Evolutionary conservation across 768 basidiomycete species (phyloP).

Genomic region (Tricholoma bakamatsutake): DNA sequence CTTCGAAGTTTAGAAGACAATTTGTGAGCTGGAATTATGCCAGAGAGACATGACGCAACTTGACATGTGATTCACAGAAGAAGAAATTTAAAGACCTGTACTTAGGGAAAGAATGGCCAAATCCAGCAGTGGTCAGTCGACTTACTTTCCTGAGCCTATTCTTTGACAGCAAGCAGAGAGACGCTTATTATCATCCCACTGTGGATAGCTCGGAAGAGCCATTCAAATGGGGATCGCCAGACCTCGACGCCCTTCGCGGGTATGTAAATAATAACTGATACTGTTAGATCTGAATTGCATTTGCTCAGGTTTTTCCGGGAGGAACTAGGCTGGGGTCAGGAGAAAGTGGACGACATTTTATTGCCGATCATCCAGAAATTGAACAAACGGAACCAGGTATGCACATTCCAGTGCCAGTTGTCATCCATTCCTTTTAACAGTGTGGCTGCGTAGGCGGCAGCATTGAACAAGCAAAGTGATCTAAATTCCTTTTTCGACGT

Average conservation of each 20-base stretch:
- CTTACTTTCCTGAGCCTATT: neutral
- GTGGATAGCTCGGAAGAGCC: constrained; percentile 90
- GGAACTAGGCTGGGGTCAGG: constrained; percentile 77
- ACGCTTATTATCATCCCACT: constrained; percentile 89
- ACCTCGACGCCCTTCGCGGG: constrained; percentile 86
- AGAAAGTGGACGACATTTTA: constrained; percentile 87
- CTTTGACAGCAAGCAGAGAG: constrained; percentile 45
- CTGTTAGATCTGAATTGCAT: neutral
- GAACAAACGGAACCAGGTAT: constrained; percentile 72
- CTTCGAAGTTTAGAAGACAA: constrained; percentile 71
- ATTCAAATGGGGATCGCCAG: constrained; percentile 97
- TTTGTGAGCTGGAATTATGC: constrained; percentile 53
- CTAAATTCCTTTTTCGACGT: constrained; percentile 73
- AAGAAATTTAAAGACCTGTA: constrained; percentile 84
- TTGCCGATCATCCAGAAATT: constrained; percentile 89
- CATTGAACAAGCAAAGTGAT: constrained; percentile 71
- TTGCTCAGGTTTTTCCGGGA: constrained; percentile 55
- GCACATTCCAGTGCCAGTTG: neutral
- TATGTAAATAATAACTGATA: constrained; percentile 28
- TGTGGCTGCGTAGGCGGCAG: constrained; percentile 37
- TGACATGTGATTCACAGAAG: constrained; percentile 47
- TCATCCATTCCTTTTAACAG: constrained; percentile 1
- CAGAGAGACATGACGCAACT: neutral
- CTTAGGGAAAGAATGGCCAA: constrained; percentile 83
- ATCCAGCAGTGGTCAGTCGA: constrained; percentile 73